These are phyloP conservation scores for Hemileccinum impolitum DNA, from an alignment of 768 basidiomycete genomes.

Conservation along the genomic window DNA sequence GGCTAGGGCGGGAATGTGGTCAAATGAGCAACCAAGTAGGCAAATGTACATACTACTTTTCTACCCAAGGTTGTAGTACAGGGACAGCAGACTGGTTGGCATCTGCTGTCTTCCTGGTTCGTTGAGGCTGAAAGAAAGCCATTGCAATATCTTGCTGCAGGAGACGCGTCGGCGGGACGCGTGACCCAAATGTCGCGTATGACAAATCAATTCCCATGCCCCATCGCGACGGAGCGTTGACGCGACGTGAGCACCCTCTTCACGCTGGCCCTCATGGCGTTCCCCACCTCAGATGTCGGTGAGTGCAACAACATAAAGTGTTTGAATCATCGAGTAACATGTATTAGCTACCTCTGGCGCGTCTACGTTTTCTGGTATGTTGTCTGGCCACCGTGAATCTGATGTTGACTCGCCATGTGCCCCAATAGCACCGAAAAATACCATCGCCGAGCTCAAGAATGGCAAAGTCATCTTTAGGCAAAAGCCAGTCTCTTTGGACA, in stretches of 20 bases:
- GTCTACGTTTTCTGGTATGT: constrained; percentile 17
- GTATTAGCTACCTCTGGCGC: constrained; percentile 12
- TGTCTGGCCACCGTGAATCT: neutral
- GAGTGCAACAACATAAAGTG: constrained; percentile 6
- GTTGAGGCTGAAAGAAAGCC: constrained; percentile 62
- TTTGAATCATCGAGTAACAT: constrained; percentile 1
- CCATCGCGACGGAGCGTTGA: constrained; percentile 15
- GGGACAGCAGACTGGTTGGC: constrained; percentile 51
- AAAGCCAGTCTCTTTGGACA: constrained; percentile 70
- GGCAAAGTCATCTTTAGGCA: constrained; percentile 76
- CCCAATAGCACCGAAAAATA: constrained; percentile 38
- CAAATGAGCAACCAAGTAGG: neutral
- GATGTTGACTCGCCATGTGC: neutral
- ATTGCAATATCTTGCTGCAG: constrained; percentile 32
- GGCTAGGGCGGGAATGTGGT: constrained; percentile 45
- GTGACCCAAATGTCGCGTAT: constrained; percentile 42
- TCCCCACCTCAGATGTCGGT: constrained; percentile 14
- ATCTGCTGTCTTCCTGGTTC: constrained; percentile 37
- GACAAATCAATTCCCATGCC: constrained; percentile 33
- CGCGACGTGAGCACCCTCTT: constrained; percentile 19
- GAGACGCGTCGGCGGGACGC: constrained; percentile 44
- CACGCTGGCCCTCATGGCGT: constrained; percentile 20
- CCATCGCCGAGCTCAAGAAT: constrained; percentile 66
- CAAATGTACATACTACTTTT: constrained; percentile 80
- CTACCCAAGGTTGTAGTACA: constrained; percentile 89